Evolutionary conservation across 495 filamentous ascomycete species (phyloP).

Genomic region (Daldinia childiae): DNA sequence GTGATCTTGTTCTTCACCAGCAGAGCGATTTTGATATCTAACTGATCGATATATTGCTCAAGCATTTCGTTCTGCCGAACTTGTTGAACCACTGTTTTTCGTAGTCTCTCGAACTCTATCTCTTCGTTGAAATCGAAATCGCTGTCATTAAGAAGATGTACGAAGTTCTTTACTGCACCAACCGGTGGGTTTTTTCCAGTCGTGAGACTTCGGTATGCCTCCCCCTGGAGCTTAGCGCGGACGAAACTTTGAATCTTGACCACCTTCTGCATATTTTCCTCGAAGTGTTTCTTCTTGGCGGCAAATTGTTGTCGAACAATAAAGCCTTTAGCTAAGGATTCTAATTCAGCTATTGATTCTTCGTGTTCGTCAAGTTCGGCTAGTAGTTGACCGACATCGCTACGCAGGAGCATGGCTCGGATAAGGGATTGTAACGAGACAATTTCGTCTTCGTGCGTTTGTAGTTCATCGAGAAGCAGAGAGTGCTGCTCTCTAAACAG

Average conservation of each 20-base stretch:
- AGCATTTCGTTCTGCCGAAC: slow-evolving; percentile 96
- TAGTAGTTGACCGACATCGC: slow-evolving; percentile 73
- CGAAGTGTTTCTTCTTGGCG: slow-evolving; percentile 87
- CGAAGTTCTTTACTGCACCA: slow-evolving; percentile 95
- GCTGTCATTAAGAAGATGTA: slow-evolving; percentile 96
- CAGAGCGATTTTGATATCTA: slow-evolving; percentile 98
- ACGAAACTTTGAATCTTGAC: slow-evolving; percentile 98
- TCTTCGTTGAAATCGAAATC: slow-evolving; percentile 99
- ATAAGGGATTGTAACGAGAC: slow-evolving; percentile 74
- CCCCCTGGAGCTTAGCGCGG: slow-evolving; percentile 89
- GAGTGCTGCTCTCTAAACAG: slow-evolving; percentile 62
- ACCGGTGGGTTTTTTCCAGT: slow-evolving; percentile 98
- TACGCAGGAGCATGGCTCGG: slow-evolving; percentile 80
- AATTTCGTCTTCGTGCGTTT: slow-evolving; percentile 65
- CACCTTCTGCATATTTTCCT: slow-evolving; percentile 97
- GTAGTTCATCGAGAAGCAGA: slow-evolving; percentile 65
- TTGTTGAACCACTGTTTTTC: slow-evolving; percentile 95
- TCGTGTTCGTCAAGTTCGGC: slow-evolving; percentile 83
- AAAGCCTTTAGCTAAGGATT: slow-evolving; percentile 76
- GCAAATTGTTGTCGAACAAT: slow-evolving; percentile 78
- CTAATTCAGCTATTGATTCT: slow-evolving; percentile 74
- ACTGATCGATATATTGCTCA: slow-evolving; percentile 96
- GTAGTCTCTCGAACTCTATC: slow-evolving; percentile 90
- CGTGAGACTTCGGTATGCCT: slow-evolving; percentile 95
- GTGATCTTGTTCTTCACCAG: slow-evolving; percentile 99